Evolutionary conservation across 192 early-diverging fungal species (phyloP), one percentile per base, ranked within the genome.

Genomic region (Backusella sp.): DNA sequence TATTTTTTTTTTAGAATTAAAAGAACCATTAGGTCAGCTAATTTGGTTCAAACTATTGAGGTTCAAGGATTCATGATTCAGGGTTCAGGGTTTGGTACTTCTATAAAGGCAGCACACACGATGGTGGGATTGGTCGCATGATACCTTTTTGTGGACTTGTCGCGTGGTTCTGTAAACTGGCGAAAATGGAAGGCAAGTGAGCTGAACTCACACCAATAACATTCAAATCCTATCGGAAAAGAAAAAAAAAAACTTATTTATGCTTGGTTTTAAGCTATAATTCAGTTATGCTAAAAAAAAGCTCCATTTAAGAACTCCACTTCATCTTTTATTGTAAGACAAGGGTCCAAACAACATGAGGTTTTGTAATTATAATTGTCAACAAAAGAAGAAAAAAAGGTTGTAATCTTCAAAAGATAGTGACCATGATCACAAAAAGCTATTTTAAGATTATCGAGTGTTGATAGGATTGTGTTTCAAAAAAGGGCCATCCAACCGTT

Each of bases 391-490:
- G 28, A 62, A 62, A 53, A 6, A 53, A 62, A 62, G 46, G 56
- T 62, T 62, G 23, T 28, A 62, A 62, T 62, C 56, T 62, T 62
- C 56, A 26, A 62, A 62, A 62, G 56, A 62, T 62, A 62, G 56
- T 23, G 66, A 67, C 19, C 6, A 30, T 23, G 68, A 41, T 39
- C 68, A 69, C 68, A 69, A 35, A 68, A 35, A 68, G 35, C 36
- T 36, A 32, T n/a, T 68, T 68, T 68, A 41, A 36, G 68, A 41
- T 23, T 69, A n/a, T 14, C 68, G 36, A 69, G 37, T 69, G 37
- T 5, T 69, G 68, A 69, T 69, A 69, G 36, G 68, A 69, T 69
- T 41, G 37, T 69, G n/a, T 39, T n/a, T 69, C 68, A 69, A 23
- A 41, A 35, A 69, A 69, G 67, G 67, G 67, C 34, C 67, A 35